phyloP scores from a whole-genome alignment of 192 early-diverging fungal species.

The Phlyctochytrium bullatum region DNA sequence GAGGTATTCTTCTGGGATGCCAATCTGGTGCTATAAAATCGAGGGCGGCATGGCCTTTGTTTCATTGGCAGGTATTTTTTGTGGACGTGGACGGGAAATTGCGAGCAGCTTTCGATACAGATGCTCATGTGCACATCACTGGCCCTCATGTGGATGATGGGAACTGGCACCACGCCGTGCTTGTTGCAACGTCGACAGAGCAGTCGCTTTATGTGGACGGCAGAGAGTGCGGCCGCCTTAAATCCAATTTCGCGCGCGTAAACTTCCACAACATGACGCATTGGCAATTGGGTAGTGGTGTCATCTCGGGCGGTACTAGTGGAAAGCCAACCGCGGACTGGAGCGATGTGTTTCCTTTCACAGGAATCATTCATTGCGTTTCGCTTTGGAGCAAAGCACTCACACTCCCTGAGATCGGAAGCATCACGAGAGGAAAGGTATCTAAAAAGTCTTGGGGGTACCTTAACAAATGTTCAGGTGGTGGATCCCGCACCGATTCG shows the following conservation, averaged over 20 bases:
- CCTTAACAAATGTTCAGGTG: too few relatives aligned
- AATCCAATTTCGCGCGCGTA: background rate
- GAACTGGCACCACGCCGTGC: slow-evolving; percentile 8
- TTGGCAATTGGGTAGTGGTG: background rate
- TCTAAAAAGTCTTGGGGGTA: too few relatives aligned
- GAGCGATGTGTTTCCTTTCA: background rate
- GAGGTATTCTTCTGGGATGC: slow-evolving; percentile 8
- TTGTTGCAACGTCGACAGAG: background rate
- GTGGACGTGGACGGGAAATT: background rate
- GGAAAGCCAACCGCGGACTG: background rate
- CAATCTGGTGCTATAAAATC: background rate
- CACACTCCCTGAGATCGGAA: too few relatives aligned
- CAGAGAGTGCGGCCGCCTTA: background rate
- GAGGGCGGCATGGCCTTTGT: background rate
- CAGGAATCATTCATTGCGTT: background rate
- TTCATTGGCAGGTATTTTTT: slow-evolving; percentile 9
- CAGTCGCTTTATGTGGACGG: slow-evolving; percentile 5
- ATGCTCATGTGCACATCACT: background rate
- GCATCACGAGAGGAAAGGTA: too few relatives aligned
- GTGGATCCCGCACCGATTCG: too few relatives aligned
- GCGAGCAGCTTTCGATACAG: slow-evolving; percentile 1
- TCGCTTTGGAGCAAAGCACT: too few relatives aligned
- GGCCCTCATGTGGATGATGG: slow-evolving; percentile 7
- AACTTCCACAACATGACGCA: background rate
- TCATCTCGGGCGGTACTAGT: background rate